Evolutionary conservation across 768 basidiomycete genomes (phyloP).

Genomic region (Mycena rosella): DNA sequence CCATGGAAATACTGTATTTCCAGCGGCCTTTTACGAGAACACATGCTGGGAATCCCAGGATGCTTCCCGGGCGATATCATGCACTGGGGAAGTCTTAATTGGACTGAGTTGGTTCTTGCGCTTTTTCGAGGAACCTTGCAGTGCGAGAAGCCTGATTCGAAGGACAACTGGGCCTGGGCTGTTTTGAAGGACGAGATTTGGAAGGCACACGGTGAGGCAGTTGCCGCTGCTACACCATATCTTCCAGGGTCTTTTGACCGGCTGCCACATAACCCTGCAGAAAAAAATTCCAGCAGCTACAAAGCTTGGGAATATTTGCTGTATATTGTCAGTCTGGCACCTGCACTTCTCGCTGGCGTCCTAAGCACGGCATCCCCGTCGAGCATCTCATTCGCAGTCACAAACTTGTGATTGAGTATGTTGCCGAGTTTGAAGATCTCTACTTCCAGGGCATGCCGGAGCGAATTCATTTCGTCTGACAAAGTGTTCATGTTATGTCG

Average conservation of each 20-base stretch:
- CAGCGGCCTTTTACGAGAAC: constrained; percentile 34
- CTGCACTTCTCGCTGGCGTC: constrained; percentile 36
- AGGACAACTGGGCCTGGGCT: constrained; percentile 41
- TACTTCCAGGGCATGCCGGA: constrained; percentile 40
- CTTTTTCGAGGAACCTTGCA: constrained; percentile 43
- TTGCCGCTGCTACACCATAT: constrained; percentile 36
- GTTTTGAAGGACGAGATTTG: constrained; percentile 34
- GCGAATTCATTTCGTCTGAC: too few relatives aligned
- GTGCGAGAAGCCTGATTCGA: constrained; percentile 33
- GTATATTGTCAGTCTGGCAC: constrained; percentile 41
- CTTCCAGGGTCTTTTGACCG: constrained; percentile 42
- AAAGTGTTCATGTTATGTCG: too few relatives aligned
- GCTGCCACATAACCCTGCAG: constrained; percentile 44
- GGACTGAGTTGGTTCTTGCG: constrained; percentile 39
- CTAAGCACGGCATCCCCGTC: constrained; percentile 34
- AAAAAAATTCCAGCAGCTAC: constrained; percentile 45
- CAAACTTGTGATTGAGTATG: constrained; percentile 33
- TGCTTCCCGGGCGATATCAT: constrained; percentile 47
- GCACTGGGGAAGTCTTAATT: constrained; percentile 44
- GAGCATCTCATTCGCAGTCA: constrained; percentile 35
- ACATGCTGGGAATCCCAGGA: constrained; percentile 39
- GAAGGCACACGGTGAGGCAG: constrained; percentile 38
- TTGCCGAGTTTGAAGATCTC: constrained; percentile 42
- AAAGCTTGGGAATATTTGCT: constrained; percentile 42
- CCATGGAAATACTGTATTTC: too few relatives aligned